phyloP scores from a whole-genome alignment of 2,329 filamentous ascomycete genomes.

The Colletotrichum phormii region DNA sequence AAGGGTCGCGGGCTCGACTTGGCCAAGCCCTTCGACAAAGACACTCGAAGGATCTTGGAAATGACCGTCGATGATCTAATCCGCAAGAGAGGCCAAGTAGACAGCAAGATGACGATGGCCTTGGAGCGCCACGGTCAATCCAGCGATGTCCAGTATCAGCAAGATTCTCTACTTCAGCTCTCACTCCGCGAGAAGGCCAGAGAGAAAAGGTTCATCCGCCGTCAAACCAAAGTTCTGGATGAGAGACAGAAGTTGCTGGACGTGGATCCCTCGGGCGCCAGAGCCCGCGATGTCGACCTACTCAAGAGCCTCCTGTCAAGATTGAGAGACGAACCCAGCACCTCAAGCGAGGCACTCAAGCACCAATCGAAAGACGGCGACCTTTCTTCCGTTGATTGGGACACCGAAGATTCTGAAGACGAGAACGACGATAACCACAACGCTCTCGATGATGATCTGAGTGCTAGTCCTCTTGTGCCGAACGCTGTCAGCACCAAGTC shows the following conservation, averaged over 20 bases:
- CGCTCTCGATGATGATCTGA: slow-evolving; percentile 12
- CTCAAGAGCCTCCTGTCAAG: slow-evolving; percentile 10
- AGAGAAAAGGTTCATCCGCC: slow-evolving; percentile 16
- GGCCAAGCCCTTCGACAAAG: neutral
- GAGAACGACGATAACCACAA: neutral
- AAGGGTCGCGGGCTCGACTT: neutral
- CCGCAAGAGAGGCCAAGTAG: neutral
- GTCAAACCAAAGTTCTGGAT: neutral
- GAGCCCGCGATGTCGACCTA: slow-evolving; percentile 11
- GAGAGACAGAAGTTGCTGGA: slow-evolving; percentile 11
- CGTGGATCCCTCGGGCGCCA: slow-evolving; percentile 8
- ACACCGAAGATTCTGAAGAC: neutral
- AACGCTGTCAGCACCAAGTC: neutral
- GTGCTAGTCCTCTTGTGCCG: neutral
- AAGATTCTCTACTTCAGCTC: neutral
- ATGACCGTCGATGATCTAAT: neutral
- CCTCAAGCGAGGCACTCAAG: neutral
- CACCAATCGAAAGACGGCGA: neutral
- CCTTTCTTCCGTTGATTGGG: neutral
- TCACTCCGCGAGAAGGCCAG: neutral
- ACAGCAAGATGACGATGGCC: neutral
- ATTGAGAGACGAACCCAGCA: neutral
- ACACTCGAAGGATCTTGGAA: neutral
- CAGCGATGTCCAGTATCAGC: slow-evolving; percentile 3
- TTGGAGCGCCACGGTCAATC: neutral